Percentiles rank a stretch among this genome's conserved stretches.
Conservation (phyloP, 371 early-diverging fungal genomes). For the Mucor irregularis region DNA sequence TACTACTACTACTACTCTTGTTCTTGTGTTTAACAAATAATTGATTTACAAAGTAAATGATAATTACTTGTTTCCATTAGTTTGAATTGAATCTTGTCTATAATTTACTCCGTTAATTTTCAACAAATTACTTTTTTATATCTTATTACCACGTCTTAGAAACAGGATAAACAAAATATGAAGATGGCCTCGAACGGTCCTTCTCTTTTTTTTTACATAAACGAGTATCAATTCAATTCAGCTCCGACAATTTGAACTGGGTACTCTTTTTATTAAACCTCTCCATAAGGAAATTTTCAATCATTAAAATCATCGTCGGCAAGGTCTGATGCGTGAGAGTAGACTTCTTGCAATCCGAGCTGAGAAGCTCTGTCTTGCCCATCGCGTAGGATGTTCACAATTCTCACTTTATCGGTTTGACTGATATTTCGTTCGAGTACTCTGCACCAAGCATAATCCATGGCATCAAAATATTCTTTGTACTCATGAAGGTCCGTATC, state of each 20-base stretch:
- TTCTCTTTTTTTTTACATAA: background rate
- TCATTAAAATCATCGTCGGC: conserved; percentile 14
- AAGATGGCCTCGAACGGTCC: background rate
- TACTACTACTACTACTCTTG: too few relatives aligned
- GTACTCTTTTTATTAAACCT: background rate
- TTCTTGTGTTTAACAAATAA: too few relatives aligned
- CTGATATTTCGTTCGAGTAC: conserved; percentile 16
- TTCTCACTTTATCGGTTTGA: conserved; percentile 36
- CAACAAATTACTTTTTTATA: too few relatives aligned
- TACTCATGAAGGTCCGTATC: conserved; percentile 31
- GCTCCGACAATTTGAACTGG: too few relatives aligned
- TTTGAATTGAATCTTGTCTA: too few relatives aligned
- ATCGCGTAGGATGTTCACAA: conserved; percentile 34
- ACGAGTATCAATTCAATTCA: too few relatives aligned
- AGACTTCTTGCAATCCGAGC: conserved; percentile 5
- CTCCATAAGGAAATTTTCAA: background rate
- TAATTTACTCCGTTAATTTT: too few relatives aligned
- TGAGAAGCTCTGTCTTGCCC: conserved; percentile 29
- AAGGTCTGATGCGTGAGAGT: conserved; percentile 17
- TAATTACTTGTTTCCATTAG: too few relatives aligned
- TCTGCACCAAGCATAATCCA: conserved; percentile 34
- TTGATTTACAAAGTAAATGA: too few relatives aligned
- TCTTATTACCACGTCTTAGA: too few relatives aligned
- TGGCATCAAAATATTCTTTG: conserved; percentile 29
- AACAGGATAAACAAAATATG: too few relatives aligned